These are phyloP conservation scores for Gautieria morchelliformis DNA, from an alignment of 768 basidiomycete species.

Conservation along the genomic window DNA sequence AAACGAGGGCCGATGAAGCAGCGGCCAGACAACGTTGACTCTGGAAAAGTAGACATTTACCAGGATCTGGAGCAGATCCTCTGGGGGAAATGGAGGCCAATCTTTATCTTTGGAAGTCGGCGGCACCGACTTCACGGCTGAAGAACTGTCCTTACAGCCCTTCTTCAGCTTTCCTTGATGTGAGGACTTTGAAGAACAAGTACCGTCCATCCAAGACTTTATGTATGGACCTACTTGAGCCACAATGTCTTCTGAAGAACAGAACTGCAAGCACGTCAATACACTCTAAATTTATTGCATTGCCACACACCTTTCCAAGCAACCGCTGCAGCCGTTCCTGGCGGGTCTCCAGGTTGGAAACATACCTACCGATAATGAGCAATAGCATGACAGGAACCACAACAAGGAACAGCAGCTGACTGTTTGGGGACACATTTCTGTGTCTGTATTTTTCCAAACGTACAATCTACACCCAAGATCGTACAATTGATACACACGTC, in stretches of 20 bases:
- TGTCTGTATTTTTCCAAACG: neutral
- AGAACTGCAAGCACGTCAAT: neutral
- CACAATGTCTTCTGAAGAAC: neutral
- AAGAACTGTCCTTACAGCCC: neutral
- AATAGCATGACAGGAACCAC: neutral
- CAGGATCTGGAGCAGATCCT: neutral
- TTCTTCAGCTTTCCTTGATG: neutral
- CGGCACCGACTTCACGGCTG: neutral
- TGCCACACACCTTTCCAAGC: neutral
- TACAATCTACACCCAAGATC: neutral
- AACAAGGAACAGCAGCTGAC: neutral
- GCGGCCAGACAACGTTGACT: constrained; percentile 6
- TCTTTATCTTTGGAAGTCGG: neutral
- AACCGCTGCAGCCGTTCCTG: neutral
- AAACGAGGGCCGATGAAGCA: constrained; percentile 5
- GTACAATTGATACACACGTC: constrained; percentile 7
- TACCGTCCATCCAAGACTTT: neutral
- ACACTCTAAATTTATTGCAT: neutral
- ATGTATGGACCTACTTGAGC: neutral
- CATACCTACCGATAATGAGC: neutral
- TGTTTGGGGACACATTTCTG: neutral
- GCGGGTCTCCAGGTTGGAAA: neutral
- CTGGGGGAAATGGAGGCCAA: constrained; percentile 2
- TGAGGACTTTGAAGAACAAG: neutral
- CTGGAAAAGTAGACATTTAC: constrained; percentile 3